Base-by-base conservation (phyloP, 495 filamentous ascomycete species). In the Xylona heveae region DNA sequence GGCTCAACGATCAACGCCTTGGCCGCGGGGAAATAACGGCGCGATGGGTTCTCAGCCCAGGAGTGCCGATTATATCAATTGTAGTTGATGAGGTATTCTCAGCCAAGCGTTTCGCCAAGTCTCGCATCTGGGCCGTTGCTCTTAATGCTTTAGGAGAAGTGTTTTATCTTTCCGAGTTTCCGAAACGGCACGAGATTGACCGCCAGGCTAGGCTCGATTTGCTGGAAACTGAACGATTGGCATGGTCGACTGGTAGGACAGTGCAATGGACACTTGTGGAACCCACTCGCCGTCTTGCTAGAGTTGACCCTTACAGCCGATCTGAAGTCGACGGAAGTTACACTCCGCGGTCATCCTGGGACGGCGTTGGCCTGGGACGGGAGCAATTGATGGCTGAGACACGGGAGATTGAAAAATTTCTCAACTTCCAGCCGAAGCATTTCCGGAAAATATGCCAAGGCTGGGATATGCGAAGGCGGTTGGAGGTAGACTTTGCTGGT, bases 91-190 rank as follows among this genome's bases (percentile, higher is more conserved):
- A 91, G 18, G 66, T 64, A 19, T 84, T 76, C 47, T 78, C 68
- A 16, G 42, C 61, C 12, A 66, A 66, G 39, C 70, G 84, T 17
- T 65, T 75, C 41, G 55, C 63, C 6, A 59, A 71, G 27, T 61
- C 66, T 14, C 72, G 81, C 18, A 66, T 80, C 3, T 95, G 83
- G 82, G 80, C 82, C 12, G 72, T 79, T 20, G 77, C 66, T 19
- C 54, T 97, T 24, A 95, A 97, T 45, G 88, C 88, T 6, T 53
- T 97, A 9, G 88, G 88, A 1, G 88, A 97, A 48, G 59, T 92
- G 1, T 95, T 74, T 48, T 92, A 81, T 41, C 57, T 94, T 3
- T 71, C 62, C 4, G 69, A 76, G 18, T 54, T 75, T 6, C 78
- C 80, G 1, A 52, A 42, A 10, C 51, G 61, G 19, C 49, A 52